These are phyloP conservation scores for Ceratocystis cubensis DNA, from an alignment of 2,329 filamentous ascomycete genomes.

Conservation along the genomic window DNA sequence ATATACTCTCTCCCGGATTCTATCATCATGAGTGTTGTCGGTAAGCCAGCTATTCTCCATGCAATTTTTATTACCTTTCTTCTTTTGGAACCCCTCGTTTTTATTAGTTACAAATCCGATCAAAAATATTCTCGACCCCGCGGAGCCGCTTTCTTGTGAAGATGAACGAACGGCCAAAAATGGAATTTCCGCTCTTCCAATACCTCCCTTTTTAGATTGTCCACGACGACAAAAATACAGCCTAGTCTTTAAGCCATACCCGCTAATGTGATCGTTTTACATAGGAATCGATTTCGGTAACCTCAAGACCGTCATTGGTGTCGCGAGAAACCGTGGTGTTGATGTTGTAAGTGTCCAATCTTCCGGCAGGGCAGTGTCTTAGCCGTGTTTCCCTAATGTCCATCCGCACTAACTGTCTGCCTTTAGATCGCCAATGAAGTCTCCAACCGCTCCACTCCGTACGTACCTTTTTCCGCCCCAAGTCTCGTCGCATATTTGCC, in stretches of 20 bases:
- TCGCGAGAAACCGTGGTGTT: slow-evolving; percentile 95
- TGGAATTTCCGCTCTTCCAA: background rate
- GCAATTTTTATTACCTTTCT: background rate
- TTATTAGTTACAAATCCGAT: slow-evolving; percentile 9
- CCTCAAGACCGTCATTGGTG: slow-evolving; percentile 92
- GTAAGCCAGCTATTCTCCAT: slow-evolving; percentile 10
- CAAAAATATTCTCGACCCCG: slow-evolving; percentile 15
- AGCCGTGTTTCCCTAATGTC: background rate
- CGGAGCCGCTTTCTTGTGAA: background rate
- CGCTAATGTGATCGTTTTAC: background rate
- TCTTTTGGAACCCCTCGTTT: slow-evolving; percentile 8
- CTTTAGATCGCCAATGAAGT: slow-evolving; percentile 93
- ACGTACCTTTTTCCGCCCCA: slow-evolving; percentile 37
- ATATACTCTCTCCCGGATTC: slow-evolving; percentile 15
- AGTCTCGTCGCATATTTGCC: slow-evolving; percentile 12
- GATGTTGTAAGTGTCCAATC: slow-evolving; percentile 68
- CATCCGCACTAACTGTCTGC: slow-evolving; percentile 8
- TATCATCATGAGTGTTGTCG: slow-evolving; percentile 21
- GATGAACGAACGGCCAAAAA: background rate
- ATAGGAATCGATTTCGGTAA: slow-evolving; percentile 86
- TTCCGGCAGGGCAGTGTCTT: background rate
- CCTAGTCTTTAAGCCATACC: background rate
- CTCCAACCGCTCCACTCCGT: slow-evolving; percentile 96
- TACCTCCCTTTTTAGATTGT: no score
- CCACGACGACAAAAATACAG: no score